These are phyloP conservation scores for Hypoxylon rickii DNA, from an alignment of 495 filamentous ascomycete species.

Conservation along the genomic window DNA sequence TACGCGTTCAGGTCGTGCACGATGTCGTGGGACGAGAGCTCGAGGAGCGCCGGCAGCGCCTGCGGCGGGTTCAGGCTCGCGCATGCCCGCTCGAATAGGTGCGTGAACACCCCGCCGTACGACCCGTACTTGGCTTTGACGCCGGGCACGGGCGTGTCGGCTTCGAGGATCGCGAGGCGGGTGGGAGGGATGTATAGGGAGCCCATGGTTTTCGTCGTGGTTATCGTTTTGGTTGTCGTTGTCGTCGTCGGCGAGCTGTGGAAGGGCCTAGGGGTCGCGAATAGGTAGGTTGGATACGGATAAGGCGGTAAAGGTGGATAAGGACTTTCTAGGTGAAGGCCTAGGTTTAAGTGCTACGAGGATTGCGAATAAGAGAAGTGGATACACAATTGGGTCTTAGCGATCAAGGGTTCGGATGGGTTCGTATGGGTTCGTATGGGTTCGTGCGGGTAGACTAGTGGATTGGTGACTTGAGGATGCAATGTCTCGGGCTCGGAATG, in stretches of 20 bases:
- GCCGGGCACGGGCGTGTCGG: constrained; percentile 67
- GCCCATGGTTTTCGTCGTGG: constrained; percentile 24
- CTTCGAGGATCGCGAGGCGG: constrained; percentile 83
- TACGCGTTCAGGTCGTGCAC: constrained; percentile 62
- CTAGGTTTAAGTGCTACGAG: background rate
- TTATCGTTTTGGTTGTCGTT: too few species aligned
- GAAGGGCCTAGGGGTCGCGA: too few species aligned
- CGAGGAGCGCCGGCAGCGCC: constrained; percentile 48
- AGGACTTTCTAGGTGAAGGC: too few species aligned
- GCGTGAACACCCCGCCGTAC: constrained; percentile 73
- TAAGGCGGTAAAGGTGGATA: background rate
- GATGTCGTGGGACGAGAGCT: constrained; percentile 70
- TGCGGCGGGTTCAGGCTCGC: constrained; percentile 37
- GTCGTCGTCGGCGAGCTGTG: too few species aligned
- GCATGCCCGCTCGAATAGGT: constrained; percentile 58
- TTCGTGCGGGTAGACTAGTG: too few species aligned
- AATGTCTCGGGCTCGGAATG: background rate
- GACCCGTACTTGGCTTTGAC: constrained; percentile 66
- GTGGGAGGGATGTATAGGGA: constrained; percentile 51
- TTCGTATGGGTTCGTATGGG: too few species aligned
- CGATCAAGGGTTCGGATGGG: background rate
- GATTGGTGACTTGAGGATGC: background rate
- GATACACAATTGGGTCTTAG: background rate
- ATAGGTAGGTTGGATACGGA: background rate
- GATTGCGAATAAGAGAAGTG: background rate